phyloP scores from a whole-genome alignment of 2,329 filamentous ascomycete genomes.

The Ophiostoma piceae region DNA sequence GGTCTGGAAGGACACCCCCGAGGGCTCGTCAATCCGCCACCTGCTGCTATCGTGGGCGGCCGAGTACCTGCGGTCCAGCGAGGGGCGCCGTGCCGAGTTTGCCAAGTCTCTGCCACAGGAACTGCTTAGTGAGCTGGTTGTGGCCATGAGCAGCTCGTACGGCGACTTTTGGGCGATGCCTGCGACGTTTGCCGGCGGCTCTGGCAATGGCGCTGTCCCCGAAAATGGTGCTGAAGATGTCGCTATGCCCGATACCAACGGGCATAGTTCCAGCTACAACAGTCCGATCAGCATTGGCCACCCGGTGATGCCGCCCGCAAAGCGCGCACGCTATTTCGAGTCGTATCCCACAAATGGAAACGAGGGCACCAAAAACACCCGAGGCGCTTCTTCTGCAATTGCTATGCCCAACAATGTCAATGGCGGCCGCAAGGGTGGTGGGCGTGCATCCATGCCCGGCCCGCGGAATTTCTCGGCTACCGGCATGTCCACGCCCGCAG shows the following conservation, averaged over 20 bases:
- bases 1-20: conserved; percentile 58
- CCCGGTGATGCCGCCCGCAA: conserved; percentile 29
- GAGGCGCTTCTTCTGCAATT: conserved; percentile 18
- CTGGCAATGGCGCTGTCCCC: not conserved
- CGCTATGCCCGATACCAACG: not conserved
- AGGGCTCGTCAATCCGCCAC: conserved; percentile 54
- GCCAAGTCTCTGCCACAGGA: conserved; percentile 57
- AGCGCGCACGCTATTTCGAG: conserved; percentile 42
- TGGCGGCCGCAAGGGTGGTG: conserved; percentile 9
- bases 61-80: conserved; percentile 57
- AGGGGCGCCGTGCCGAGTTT: conserved; percentile 52
- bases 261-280: not conserved
- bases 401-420: conserved; percentile 13
- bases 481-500: not conserved
- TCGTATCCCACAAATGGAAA: conserved; percentile 18
- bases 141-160: conserved; percentile 50
- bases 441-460: conserved; percentile 7
- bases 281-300: conserved; percentile 1
- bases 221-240: not conserved
- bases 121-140: conserved; percentile 57
- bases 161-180: conserved; percentile 36
- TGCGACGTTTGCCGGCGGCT: not conserved
- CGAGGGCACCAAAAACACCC: not conserved
- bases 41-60: conserved; percentile 58
- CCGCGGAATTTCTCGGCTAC: not conserved